Evolutionary conservation across 176 grass and related monocot species (phyloP).

Genomic region (Avena insularis): DNA sequence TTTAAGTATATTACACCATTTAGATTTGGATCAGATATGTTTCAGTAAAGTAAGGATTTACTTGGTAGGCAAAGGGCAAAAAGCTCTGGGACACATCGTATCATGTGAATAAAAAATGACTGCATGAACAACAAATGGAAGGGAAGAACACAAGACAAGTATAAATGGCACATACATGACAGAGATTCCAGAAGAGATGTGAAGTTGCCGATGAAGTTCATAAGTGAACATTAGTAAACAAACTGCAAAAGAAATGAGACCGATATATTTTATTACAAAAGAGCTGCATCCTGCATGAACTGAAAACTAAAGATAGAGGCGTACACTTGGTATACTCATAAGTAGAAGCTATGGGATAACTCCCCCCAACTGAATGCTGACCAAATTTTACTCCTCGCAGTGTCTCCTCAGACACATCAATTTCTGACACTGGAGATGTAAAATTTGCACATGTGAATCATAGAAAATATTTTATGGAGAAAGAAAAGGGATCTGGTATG

Average conservation of each 20-base stretch:
- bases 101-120: not conserved
- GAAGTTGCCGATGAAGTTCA: constrained; percentile 79
- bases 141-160: not conserved
- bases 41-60: constrained; percentile 22
- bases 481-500: not conserved
- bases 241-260: constrained; percentile 48
- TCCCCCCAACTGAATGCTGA: constrained; percentile 31
- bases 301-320: constrained; percentile 32
- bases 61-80: not conserved
- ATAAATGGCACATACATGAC: constrained; percentile 63
- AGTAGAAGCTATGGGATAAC: constrained; percentile 61
- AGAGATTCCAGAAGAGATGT: constrained; percentile 61
- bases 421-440: constrained; percentile 57
- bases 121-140: not conserved
- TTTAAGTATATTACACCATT: not conserved
- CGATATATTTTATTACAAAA: not conserved
- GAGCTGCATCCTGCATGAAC: constrained; percentile 24
- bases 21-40: not conserved
- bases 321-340: constrained; percentile 92
- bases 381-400: constrained; percentile 54
- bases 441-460: not conserved
- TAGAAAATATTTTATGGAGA: not conserved
- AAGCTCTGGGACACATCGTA: not conserved
- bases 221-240: constrained; percentile 87
- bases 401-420: constrained; percentile 54